Evolutionary conservation across 352 stramenopile species (phyloP), one percentile per base, ranked within the genome.

Genomic region (Pythium aquatile): DNA sequence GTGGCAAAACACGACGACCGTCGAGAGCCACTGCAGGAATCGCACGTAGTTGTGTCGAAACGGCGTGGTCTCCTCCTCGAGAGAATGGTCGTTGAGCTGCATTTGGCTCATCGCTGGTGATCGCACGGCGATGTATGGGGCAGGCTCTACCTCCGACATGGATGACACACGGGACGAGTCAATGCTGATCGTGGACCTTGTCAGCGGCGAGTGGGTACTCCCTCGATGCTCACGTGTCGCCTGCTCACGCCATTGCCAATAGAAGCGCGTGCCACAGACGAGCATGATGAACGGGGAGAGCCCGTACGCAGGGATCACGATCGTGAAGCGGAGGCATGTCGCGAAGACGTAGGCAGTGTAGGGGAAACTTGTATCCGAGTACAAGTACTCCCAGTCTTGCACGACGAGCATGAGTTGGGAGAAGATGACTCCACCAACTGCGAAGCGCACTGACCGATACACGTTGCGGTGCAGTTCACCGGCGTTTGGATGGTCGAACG

Each of bases 361-460:
- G 2, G 66, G 66, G 39, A 72, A 72, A 5, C 29, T 58, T 1
- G 14, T 11, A 26, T 70, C 62, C 14, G 56, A 58, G 26, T 63
- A 66, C n/a, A 82, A 65, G 33, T 79, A 82, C 48, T 76, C 55
- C 67, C 73, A 75, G 52, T 82, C 77, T 44, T 85, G 76, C 16
- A 77, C 52, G 14, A 68, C 64, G 5, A 81, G 59, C 40, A 78
- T 61, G n/a, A 83, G 42, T 57, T 83, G 76, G 8, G 73, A 52
- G 14, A 72, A 71, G 29, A 83, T 70, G 11, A 71, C 67, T 17
- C 73, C 72, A 20, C 69, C 48, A 5, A 83, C 71, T 3, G 76
- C 73, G 44, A 79, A 83, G 0, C 74, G 65, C 17, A 78, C 67
- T 1, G 73, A 69, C 10, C 66, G 68, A 17, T 78, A 79, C 24